phyloP scores from a whole-genome alignment of 2,329 filamentous ascomycete genomes.

The Aureobasidium vineae region DNA sequence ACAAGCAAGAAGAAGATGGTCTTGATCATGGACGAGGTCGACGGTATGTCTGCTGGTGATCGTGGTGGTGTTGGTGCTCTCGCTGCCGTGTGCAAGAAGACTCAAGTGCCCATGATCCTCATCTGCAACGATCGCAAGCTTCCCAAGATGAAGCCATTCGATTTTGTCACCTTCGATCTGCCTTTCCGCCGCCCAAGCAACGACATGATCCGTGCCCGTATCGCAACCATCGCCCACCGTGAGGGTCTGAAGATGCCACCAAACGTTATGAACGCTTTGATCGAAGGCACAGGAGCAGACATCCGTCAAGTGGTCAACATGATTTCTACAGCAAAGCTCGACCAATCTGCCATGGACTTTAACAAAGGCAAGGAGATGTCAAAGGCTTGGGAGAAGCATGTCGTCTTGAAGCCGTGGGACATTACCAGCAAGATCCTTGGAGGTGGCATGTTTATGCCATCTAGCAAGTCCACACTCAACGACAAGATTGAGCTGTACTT shows the following conservation, averaged over 20 bases:
- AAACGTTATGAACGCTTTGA: conserved; percentile 84
- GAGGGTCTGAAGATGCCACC: conserved; percentile 84
- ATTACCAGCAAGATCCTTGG: conserved; percentile 91
- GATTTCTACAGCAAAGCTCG: conserved; percentile 90
- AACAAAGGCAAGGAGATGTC: conserved; percentile 91
- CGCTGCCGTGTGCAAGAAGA: conserved; percentile 93
- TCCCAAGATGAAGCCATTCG: conserved; percentile 98
- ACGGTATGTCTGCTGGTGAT: conserved; percentile 97
- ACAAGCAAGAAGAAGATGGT: conserved; percentile 86
- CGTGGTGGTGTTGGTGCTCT: conserved; percentile 92
- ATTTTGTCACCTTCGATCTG: conserved; percentile 78
- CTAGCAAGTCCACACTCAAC: conserved; percentile 83
- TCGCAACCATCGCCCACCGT: conserved; percentile 92
- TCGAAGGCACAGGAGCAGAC: conserved; percentile 92
- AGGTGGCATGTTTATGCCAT: conserved; percentile 77
- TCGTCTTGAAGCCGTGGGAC: conserved; percentile 96
- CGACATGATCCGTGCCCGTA: conserved; percentile 84
- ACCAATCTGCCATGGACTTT: conserved; percentile 74
- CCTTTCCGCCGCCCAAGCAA: conserved; percentile 86
- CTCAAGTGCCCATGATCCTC: conserved; percentile 88
- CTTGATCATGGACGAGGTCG: conserved; percentile 97
- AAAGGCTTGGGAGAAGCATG: conserved; percentile 97
- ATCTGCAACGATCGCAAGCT: conserved; percentile 94
- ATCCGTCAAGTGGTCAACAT: conserved; percentile 99
- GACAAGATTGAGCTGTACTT: conserved; percentile 99